Evolutionary conservation across 345 rosid species (phyloP).

Genomic region (Ailanthus altissimus): DNA sequence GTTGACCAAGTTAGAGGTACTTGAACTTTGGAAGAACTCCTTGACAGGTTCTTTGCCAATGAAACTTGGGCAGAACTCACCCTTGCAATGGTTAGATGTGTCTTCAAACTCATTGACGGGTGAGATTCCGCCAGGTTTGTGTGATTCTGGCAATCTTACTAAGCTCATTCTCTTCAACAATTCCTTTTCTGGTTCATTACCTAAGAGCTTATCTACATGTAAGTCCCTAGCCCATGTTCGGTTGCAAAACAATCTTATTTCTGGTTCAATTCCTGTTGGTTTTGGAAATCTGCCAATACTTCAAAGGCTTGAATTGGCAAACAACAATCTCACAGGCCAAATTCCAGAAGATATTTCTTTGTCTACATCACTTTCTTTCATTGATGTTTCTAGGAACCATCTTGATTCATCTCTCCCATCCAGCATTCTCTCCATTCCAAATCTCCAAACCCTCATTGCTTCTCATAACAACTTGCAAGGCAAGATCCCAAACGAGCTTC

Average conservation of each 20-base stretch:
- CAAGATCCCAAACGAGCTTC: conserved; percentile 69
- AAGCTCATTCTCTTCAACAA: conserved; percentile 85
- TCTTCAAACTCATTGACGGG: conserved; percentile 72
- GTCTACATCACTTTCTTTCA: conserved; percentile 76
- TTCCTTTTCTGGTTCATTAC: conserved; percentile 61
- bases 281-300: conserved; percentile 66
- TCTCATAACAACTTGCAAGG: conserved; percentile 71
- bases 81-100: conserved; percentile 68
- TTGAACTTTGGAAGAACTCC: conserved; percentile 77
- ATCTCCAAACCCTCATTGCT: conserved; percentile 71
- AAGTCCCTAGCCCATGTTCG: conserved; percentile 73
- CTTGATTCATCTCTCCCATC: conserved; percentile 71
- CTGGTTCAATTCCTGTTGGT: conserved; percentile 67
- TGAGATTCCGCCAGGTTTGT: conserved; percentile 60
- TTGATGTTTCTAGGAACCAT: conserved; percentile 71
- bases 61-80: conserved; percentile 59
- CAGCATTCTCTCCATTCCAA: conserved; percentile 63
- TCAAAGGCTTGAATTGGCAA: conserved; percentile 80
- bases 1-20: conserved; percentile 57
- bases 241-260: conserved; percentile 64
- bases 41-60: conserved; percentile 58
- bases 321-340: conserved; percentile 73
- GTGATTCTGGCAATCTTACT: conserved; percentile 65
- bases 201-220: conserved; percentile 55
- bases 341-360: conserved; percentile 64